A percentile compares a stretch with the other conserved stretches of the same genome.
phyloP scores from a whole-genome alignment of 352 stramenopile species.

The Saprolegnia diclina region DNA sequence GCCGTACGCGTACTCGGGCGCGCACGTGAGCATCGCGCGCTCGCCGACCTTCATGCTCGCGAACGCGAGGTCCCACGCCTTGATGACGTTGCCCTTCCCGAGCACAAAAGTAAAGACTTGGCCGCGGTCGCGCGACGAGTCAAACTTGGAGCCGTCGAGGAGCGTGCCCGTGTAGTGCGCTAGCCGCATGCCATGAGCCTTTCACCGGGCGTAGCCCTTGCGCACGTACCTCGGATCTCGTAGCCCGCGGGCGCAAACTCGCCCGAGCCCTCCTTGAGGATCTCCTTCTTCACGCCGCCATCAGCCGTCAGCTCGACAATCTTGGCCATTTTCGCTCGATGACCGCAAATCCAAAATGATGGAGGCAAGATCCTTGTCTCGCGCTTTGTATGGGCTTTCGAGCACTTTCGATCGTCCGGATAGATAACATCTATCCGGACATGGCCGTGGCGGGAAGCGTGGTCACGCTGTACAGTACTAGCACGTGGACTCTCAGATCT shows the following conservation, averaged over 20 bases:
- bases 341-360: constrained; percentile 25
- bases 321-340: neutral
- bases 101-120: constrained; percentile 59
- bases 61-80: constrained; percentile 84
- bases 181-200: constrained; percentile 26
- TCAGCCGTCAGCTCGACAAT: constrained; percentile 76
- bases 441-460: neutral
- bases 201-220: constrained; percentile 1
- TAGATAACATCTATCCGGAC: neutral
- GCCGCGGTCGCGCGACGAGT: constrained; percentile 87
- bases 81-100: constrained; percentile 86
- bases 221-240: constrained; percentile 62
- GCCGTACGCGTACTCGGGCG: constrained; percentile 92
- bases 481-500: no score
- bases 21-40: constrained; percentile 90
- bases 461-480: no score
- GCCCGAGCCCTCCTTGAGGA: constrained; percentile 82
- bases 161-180: constrained; percentile 95
- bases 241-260: constrained; percentile 71
- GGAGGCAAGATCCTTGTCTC: neutral
- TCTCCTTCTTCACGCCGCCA: constrained; percentile 89
- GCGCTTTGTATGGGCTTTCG: neutral
- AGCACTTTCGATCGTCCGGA: constrained; percentile 1
- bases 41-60: constrained; percentile 95
- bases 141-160: constrained; percentile 92